Conservation (phyloP, 768 basidiomycete species). For the Rhodosporidiobolus sp. region DNA sequence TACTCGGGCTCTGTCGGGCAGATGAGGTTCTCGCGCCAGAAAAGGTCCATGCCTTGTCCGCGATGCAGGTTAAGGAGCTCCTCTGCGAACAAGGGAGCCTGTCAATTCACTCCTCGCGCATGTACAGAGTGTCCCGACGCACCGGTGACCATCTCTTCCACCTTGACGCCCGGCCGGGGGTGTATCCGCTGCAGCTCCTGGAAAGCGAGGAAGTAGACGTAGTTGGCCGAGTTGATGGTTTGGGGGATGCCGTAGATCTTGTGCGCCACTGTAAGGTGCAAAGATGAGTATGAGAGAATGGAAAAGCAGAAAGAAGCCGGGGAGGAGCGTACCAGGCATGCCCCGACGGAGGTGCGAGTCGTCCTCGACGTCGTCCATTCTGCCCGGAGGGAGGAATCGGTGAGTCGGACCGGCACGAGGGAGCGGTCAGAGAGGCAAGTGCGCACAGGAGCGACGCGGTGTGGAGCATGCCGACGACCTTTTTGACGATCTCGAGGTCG, state of each 20-base stretch:
- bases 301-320: neutral
- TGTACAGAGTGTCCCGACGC: slow-evolving; percentile 35
- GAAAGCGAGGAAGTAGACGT: slow-evolving; percentile 91
- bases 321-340: slow-evolving; percentile 61
- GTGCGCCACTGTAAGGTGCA: slow-evolving; percentile 64
- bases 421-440: neutral
- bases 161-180: slow-evolving; percentile 36
- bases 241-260: slow-evolving; percentile 95
- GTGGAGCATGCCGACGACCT: slow-evolving; percentile 89
- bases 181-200: slow-evolving; percentile 59
- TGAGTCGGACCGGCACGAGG: neutral
- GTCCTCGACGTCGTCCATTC: slow-evolving; percentile 47
- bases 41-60: slow-evolving; percentile 88
- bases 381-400: slow-evolving; percentile 3
- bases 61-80: slow-evolving; percentile 85
- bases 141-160: slow-evolving; percentile 76
- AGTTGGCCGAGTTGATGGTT: slow-evolving; percentile 95
- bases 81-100: slow-evolving; percentile 49
- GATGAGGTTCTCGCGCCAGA: slow-evolving; percentile 85
- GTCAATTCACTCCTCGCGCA: slow-evolving; percentile 24
- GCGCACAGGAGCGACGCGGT: slow-evolving; percentile 83
- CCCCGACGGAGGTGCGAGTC: slow-evolving; percentile 60
- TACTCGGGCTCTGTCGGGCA: slow-evolving; percentile 96
- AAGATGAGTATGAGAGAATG: neutral
- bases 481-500: slow-evolving; percentile 68